phyloP scores from a whole-genome alignment of 2,329 filamentous ascomycete species.

The Karstenula rhodostoma region DNA sequence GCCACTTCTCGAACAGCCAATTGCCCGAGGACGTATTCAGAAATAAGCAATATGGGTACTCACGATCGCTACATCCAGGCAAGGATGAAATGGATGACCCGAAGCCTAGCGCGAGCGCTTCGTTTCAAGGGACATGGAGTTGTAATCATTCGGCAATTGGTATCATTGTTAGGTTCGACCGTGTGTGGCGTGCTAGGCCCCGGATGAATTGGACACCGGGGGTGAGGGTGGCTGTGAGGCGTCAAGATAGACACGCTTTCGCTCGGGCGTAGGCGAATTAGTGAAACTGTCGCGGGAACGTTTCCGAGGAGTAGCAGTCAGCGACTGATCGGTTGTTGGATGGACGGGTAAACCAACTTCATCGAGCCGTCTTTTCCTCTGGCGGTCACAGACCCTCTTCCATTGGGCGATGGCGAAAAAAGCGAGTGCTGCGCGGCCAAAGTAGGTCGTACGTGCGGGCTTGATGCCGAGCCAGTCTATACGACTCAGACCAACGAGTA shows the following conservation, averaged over 20 bases:
- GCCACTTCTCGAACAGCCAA: not conserved
- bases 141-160: not conserved
- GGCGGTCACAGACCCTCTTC: constrained; percentile 35
- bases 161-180: not conserved
- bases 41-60: not conserved
- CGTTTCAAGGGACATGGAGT: not conserved
- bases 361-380: constrained; percentile 22
- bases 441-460: constrained; percentile 34
- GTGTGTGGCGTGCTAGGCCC: not conserved
- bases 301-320: constrained; percentile 23
- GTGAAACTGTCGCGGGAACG: constrained; percentile 26
- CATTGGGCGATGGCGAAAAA: constrained; percentile 38
- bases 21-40: not conserved
- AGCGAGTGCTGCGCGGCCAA: constrained; percentile 37
- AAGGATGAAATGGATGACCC: not conserved
- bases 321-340: not conserved
- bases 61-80: not conserved
- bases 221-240: constrained; percentile 34
- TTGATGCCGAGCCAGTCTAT: constrained; percentile 45
- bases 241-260: constrained; percentile 31
- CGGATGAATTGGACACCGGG: constrained; percentile 34
- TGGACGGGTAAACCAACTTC: constrained; percentile 6
- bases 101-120: not conserved
- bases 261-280: constrained; percentile 21
- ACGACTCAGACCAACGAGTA: constrained; percentile 33